Conservation (phyloP, 495 filamentous ascomycete species). For the Hamigera avellanea region DNA sequence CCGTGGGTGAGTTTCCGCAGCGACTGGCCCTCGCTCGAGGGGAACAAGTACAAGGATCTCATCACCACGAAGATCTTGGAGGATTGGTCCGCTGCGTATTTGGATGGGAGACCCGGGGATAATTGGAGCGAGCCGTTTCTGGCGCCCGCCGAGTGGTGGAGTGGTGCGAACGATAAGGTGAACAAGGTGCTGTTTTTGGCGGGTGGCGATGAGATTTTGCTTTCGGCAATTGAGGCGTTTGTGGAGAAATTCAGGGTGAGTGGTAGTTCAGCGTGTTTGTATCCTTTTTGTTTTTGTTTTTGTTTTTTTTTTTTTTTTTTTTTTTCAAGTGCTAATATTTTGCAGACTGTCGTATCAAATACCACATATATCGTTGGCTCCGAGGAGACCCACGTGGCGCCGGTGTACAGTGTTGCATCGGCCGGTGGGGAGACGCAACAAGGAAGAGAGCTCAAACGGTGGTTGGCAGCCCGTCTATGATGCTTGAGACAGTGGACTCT, state of each 20-base stretch:
- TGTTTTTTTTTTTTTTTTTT: background rate
- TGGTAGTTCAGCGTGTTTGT: background rate
- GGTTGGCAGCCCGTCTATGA: background rate
- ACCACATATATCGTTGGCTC: background rate
- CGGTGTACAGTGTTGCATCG: background rate
- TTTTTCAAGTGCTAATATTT: background rate
- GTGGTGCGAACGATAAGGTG: constrained; percentile 20
- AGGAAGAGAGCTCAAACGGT: background rate
- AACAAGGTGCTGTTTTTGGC: constrained; percentile 38
- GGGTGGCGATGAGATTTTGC: constrained; percentile 44
- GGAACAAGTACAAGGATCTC: constrained; percentile 40
- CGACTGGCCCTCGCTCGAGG: constrained; percentile 23
- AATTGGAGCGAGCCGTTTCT: constrained; percentile 42
- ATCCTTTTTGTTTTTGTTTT: background rate
- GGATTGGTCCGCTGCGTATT: constrained; percentile 34
- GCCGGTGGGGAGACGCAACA: background rate
- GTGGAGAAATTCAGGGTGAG: constrained; percentile 31
- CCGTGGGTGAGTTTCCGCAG: constrained; percentile 44
- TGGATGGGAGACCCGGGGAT: constrained; percentile 32
- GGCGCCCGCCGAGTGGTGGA: constrained; percentile 46
- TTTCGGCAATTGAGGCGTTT: constrained; percentile 43
- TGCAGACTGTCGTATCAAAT: background rate
- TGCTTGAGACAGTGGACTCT: background rate
- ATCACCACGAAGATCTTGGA: constrained; percentile 17
- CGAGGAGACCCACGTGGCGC: background rate